Conservation (phyloP, 1,139 yeast species). For the Debaryomyces sp. region DNA sequence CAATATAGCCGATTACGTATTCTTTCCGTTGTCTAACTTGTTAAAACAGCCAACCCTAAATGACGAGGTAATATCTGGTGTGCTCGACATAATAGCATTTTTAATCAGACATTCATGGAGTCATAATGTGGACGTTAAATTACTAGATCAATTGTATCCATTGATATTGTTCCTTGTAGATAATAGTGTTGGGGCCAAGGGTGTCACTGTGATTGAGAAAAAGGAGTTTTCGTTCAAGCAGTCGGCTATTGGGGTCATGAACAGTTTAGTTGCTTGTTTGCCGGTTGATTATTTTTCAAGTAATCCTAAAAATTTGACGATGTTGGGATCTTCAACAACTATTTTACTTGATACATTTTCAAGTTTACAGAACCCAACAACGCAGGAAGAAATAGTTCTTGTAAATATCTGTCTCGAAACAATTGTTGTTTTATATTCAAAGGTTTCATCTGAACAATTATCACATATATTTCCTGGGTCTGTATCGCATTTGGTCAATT, state of each 20-base stretch:
- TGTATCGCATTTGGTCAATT: slow-evolving; percentile 35
- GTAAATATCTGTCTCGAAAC: slow-evolving; percentile 15
- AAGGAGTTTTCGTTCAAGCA: slow-evolving; percentile 22
- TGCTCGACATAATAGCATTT: slow-evolving; percentile 33
- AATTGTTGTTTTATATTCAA: slow-evolving; percentile 17
- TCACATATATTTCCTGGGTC: slow-evolving; percentile 46
- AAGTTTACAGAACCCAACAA: slow-evolving; percentile 10
- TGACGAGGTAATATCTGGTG: slow-evolving; percentile 22
- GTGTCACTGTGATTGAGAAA: background rate
- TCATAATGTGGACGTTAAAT: slow-evolving; percentile 23
- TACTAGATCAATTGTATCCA: slow-evolving; percentile 42
- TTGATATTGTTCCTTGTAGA: slow-evolving; percentile 25
- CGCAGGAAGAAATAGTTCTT: slow-evolving; percentile 23
- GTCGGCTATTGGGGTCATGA: slow-evolving; percentile 22
- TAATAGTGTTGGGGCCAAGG: slow-evolving; percentile 1
- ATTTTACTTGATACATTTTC: slow-evolving; percentile 22
- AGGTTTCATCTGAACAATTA: slow-evolving; percentile 32
- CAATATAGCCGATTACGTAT: slow-evolving; percentile 45
- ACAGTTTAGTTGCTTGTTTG: slow-evolving; percentile 18
- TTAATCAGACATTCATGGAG: slow-evolving; percentile 36
- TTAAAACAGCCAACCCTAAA: slow-evolving; percentile 30
- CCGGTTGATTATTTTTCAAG: slow-evolving; percentile 26
- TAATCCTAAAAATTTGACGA: slow-evolving; percentile 21
- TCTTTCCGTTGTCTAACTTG: slow-evolving; percentile 41
- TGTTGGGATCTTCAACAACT: slow-evolving; percentile 32